Base-by-base conservation (phyloP, 805 yeast genomes). In the Candida awuae region DNA sequence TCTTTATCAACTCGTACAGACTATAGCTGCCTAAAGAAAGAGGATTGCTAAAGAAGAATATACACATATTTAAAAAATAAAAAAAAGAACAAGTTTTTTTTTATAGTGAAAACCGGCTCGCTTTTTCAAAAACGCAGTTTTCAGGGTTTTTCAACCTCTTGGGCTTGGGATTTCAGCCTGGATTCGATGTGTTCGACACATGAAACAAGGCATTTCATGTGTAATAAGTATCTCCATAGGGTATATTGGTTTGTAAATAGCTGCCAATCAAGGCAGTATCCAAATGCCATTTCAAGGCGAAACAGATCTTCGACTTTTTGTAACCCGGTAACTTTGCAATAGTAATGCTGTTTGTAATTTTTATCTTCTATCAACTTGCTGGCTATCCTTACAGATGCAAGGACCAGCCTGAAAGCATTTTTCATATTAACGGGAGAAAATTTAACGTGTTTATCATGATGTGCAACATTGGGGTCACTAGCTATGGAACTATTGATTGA, bases 241-340 rank as follows among this genome's bases (percentile, higher is more conserved):
- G 56, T 48, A 26, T 48, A 46, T 44, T 66, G 66, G 36, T 66
- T 66, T 29, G 63, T 56, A 34, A 66, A 59, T 27, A 67, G 43
- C 35, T 61, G 56, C 56, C 68, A 68, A 47, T 67, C 67, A 34
- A 65, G 48, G 37, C 67, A 49, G 48, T 62, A 66, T n/a, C 69
- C 55, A 35, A 66, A 53, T 12, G 62, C 61, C 37, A 66, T 48
- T 42, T 68, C 74, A 32, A 68, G 48, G 21, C 54, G 55, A 45
- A 61, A 57, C 39, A 68, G 48, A 37, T 68, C 74, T 4, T 52
- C 51, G 8, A 56, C 49, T 33, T 58, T 61, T 30, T 58, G 62
- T n/a, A 68, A 56, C 2, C 74, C 74, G 4, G 66, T 63, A n/a
- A 68, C 63, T 27, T 62, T 62, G 30, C 73, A 69, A 44, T 63